Conservation (phyloP, 164 flowering plant genomes). For the Cinnamomum micranthum region DNA sequence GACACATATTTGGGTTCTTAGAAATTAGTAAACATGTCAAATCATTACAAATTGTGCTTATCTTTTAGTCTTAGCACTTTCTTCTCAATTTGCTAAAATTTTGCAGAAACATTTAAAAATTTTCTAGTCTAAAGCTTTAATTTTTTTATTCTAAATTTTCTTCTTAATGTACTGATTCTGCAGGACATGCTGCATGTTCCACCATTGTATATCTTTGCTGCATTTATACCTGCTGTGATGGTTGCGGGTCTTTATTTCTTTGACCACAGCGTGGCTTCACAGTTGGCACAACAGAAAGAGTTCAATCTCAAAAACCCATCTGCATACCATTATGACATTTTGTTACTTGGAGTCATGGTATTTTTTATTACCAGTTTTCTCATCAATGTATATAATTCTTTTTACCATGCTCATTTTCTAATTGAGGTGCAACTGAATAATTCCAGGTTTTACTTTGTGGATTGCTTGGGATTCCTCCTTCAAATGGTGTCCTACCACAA, state of each 20-base stretch:
- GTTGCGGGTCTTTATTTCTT: constrained; percentile 53
- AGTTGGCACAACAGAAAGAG: constrained; percentile 55
- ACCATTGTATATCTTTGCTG: constrained; percentile 37
- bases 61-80: background rate
- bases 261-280: constrained; percentile 56
- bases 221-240: constrained; percentile 49
- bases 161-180: constrained; percentile 1
- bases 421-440: background rate
- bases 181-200: constrained; percentile 57
- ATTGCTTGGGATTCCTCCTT: constrained; percentile 47
- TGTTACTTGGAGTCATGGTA: constrained; percentile 51
- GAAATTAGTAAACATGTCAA: background rate
- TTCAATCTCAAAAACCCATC: constrained; percentile 51
- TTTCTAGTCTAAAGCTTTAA: background rate
- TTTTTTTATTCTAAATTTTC: background rate
- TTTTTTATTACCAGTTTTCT: no score
- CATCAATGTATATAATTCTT: background rate
- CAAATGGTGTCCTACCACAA: constrained; percentile 57
- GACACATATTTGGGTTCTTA: background rate
- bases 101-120: background rate
- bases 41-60: background rate
- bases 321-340: constrained; percentile 46
- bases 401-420: background rate
- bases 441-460: constrained; percentile 47
- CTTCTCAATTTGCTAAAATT: background rate